Evolutionary conservation across 768 basidiomycete species (phyloP).

Genomic region (Naganishia kalamii): DNA sequence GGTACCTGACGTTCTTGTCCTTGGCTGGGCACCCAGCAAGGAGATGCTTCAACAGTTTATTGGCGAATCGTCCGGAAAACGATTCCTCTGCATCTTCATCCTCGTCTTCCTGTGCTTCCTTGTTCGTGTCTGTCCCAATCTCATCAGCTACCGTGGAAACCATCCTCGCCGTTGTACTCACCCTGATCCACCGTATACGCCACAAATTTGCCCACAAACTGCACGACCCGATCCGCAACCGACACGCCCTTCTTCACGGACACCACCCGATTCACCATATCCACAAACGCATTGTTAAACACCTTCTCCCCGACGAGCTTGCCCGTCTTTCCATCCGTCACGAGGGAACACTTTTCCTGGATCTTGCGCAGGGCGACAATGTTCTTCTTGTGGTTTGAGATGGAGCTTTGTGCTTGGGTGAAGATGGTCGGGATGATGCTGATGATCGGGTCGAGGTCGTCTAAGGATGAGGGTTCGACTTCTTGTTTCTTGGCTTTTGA

Average conservation of each 20-base stretch:
- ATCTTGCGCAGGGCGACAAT: conserved; percentile 72
- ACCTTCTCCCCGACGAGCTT: conserved; percentile 65
- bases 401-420: conserved; percentile 66
- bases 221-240: conserved; percentile 69
- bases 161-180: conserved; percentile 42
- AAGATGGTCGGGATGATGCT: conserved; percentile 60
- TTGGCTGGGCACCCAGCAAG: conserved; percentile 74
- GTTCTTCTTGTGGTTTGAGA: conserved; percentile 85
- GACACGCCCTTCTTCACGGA: conserved; percentile 71
- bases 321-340: conserved; percentile 41
- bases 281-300: conserved; percentile 64
- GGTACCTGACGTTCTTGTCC: conserved; percentile 78
- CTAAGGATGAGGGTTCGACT: not conserved
- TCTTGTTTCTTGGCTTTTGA: not conserved
- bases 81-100: conserved; percentile 58
- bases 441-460: conserved; percentile 35
- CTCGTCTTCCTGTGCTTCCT: conserved; percentile 49
- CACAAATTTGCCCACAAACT: conserved; percentile 74
- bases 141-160: not conserved
- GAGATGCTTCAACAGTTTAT: conserved; percentile 63
- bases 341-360: conserved; percentile 58
- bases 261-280: conserved; percentile 58
- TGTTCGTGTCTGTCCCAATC: conserved; percentile 45
- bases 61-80: conserved; percentile 61
- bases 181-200: conserved; percentile 71